Conservation (phyloP, 2,329 filamentous ascomycete genomes). For the Fusarium chuoi region DNA sequence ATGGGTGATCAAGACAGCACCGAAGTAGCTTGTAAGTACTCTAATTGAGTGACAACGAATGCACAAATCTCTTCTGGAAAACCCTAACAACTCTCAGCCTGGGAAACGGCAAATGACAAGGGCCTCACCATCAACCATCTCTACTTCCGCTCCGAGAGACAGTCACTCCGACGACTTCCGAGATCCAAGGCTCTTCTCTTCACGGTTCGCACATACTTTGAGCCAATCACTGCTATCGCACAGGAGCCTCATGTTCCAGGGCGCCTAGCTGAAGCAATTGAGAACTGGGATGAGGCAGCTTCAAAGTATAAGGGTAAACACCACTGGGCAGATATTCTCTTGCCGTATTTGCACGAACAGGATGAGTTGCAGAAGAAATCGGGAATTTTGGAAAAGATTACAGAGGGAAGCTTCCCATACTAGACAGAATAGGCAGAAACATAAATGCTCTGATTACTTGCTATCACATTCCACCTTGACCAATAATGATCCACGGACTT, state of each 20-base stretch:
- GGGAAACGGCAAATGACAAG: conserved; percentile 23
- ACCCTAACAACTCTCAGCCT: conserved; percentile 13
- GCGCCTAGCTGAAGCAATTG: conserved; percentile 20
- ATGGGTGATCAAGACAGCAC: conserved; percentile 28
- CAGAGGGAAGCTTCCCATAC: conserved; percentile 20
- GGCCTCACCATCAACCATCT: conserved; percentile 19
- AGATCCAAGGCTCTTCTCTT: conserved; percentile 24
- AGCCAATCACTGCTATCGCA: conserved; percentile 20
- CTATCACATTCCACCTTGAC: too few species aligned
- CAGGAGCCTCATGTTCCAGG: conserved; percentile 32
- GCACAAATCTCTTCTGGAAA: rapidly evolving
- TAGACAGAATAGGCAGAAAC: neutral
- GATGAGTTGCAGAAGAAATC: conserved; percentile 15
- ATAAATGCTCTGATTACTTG: neutral
- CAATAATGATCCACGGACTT: neutral
- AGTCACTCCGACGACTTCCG: conserved; percentile 29
- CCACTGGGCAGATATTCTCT: conserved; percentile 25
- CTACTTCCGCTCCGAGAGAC: conserved; percentile 34
- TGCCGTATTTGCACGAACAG: conserved; percentile 28
- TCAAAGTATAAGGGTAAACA: conserved; percentile 31
- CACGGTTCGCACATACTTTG: conserved; percentile 31
- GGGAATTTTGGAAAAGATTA: conserved; percentile 3
- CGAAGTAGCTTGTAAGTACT: conserved; percentile 17
- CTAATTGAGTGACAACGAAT: too few species aligned
- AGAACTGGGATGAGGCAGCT: conserved; percentile 27